These are phyloP conservation scores for Diplosphaera chodatii DNA, from an alignment of 139 green algal genomes.

Conservation along the genomic window DNA sequence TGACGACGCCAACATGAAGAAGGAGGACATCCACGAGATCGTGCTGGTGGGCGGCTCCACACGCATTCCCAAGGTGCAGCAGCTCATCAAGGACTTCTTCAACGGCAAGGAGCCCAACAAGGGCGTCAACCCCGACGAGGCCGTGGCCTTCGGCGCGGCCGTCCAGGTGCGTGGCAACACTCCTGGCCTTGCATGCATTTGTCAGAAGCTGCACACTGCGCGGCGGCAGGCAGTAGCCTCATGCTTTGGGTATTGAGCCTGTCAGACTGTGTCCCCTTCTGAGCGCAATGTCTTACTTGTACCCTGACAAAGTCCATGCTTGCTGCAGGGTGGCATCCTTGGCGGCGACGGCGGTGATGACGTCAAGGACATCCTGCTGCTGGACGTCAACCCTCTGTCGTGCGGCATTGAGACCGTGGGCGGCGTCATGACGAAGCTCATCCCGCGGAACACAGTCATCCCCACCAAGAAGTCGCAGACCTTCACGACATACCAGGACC, in stretches of 20 bases:
- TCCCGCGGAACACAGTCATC: constrained; percentile 83
- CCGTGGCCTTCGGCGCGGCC: constrained; percentile 85
- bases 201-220: too few relatives aligned
- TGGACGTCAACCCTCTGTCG: constrained; percentile 84
- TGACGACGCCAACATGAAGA: constrained; percentile 90
- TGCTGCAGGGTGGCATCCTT: constrained; percentile 75
- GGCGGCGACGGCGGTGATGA: constrained; percentile 67
- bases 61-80: constrained; percentile 90
- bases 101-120: constrained; percentile 92
- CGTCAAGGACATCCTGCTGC: constrained; percentile 77
- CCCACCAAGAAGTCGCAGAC: constrained; percentile 98
- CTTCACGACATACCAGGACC: constrained; percentile 98
- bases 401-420: constrained; percentile 90
- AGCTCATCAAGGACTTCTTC: constrained; percentile 85
- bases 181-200: too few relatives aligned
- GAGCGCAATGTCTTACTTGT: too few relatives aligned
- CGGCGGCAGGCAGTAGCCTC: too few relatives aligned
- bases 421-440: constrained; percentile 93
- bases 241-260: too few relatives aligned
- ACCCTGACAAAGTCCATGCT: too few relatives aligned
- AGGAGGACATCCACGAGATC: constrained; percentile 87
- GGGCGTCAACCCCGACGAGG: constrained; percentile 92
- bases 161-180: constrained; percentile 88
- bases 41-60: constrained; percentile 95
- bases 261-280: too few relatives aligned